These are phyloP conservation scores for Lactarius pseudohatsudake DNA, from an alignment of 768 basidiomycete genomes.

Conservation along the genomic window DNA sequence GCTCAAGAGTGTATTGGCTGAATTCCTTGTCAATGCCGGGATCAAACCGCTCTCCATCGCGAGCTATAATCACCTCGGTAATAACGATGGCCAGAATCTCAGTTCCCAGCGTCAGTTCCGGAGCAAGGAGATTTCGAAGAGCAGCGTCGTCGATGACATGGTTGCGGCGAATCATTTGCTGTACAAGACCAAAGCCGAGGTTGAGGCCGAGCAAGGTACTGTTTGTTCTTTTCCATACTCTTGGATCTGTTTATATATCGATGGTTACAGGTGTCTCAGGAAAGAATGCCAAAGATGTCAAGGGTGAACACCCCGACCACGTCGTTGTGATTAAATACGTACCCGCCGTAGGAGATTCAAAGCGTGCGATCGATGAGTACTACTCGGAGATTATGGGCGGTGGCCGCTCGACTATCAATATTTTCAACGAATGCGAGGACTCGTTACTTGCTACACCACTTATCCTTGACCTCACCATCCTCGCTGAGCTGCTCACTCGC, in stretches of 20 bases:
- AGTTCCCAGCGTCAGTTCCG: constrained; percentile 91
- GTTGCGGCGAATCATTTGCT: constrained; percentile 86
- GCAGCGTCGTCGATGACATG: constrained; percentile 97
- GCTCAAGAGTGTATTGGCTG: constrained; percentile 94
- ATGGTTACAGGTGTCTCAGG: constrained; percentile 39
- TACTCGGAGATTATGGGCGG: constrained; percentile 98
- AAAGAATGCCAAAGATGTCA: constrained; percentile 50
- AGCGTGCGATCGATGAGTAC: constrained; percentile 99
- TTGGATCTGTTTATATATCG: neutral
- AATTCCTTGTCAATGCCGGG: constrained; percentile 98
- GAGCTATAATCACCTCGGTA: constrained; percentile 98
- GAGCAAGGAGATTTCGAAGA: constrained; percentile 98
- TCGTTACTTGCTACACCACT: constrained; percentile 94
- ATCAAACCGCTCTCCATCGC: constrained; percentile 98
- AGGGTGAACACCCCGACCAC: constrained; percentile 98
- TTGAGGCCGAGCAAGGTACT: constrained; percentile 24
- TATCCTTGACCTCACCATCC: constrained; percentile 90
- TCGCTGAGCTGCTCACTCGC: constrained; percentile 92
- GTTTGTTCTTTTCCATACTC: neutral
- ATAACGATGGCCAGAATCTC: constrained; percentile 95
- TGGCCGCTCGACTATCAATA: constrained; percentile 90
- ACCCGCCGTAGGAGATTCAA: constrained; percentile 94
- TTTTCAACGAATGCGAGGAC: constrained; percentile 99
- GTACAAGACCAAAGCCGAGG: constrained; percentile 74
- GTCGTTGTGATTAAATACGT: constrained; percentile 97